Evolutionary conservation across 2,329 filamentous ascomycete species (phyloP).

Genomic region (Thermothelomyces thermophilus): DNA sequence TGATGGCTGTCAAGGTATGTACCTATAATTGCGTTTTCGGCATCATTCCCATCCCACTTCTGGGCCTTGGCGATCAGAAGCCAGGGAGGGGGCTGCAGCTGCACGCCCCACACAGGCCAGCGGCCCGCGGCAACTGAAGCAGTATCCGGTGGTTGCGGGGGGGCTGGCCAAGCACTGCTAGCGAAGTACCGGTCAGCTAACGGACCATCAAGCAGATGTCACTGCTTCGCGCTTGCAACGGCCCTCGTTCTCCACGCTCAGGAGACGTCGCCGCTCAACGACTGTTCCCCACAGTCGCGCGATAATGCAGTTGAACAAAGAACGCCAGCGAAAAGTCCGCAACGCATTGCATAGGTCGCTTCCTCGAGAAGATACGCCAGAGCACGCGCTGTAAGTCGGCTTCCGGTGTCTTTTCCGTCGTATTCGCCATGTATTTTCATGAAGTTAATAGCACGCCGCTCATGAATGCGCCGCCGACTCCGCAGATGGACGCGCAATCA

Average conservation of each 20-base stretch:
- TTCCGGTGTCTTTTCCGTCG: background rate
- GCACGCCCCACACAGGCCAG: no score
- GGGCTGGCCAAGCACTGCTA: no score
- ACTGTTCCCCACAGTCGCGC: background rate
- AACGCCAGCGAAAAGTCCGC: constrained; percentile 20
- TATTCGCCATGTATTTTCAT: background rate
- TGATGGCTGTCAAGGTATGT: no score
- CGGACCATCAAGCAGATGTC: no score
- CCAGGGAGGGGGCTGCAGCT: no score
- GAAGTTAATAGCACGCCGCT: background rate
- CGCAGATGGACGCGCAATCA: constrained; percentile 27
- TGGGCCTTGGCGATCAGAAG: no score
- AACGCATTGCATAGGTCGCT: constrained; percentile 15
- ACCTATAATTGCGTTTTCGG: no score
- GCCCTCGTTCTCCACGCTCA: background rate
- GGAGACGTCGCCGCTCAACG: background rate
- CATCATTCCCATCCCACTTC: no score
- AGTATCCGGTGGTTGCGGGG: no score
- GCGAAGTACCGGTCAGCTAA: no score
- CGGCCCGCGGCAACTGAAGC: no score
- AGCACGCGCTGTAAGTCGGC: constrained; percentile 16
- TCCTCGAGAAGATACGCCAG: constrained; percentile 10
- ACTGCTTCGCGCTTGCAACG: no score
- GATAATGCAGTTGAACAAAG: constrained; percentile 17
- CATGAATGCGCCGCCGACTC: background rate